Conservation (phyloP, 176 grass and related monocot species). For the Oryza meridionalis region DNA sequence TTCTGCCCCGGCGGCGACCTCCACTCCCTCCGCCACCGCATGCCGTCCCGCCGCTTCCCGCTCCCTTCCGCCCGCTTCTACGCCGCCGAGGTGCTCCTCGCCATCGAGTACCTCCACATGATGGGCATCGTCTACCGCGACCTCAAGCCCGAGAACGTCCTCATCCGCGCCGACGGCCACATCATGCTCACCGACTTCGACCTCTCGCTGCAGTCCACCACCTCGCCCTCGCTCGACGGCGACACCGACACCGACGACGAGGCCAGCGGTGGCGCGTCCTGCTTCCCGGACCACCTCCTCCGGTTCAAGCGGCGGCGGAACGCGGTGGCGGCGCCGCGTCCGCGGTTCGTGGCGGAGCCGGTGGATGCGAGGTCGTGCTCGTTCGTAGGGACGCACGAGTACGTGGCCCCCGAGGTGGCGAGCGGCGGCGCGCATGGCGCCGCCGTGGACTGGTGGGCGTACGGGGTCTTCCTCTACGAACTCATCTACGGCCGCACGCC, state of each 20-base stretch:
- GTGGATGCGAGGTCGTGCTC: slow-evolving; percentile 70
- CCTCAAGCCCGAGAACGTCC: slow-evolving; percentile 98
- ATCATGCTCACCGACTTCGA: slow-evolving; percentile 99
- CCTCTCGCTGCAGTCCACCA: slow-evolving; percentile 72
- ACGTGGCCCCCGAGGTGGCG: slow-evolving; percentile 80
- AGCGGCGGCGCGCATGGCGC: slow-evolving; percentile 64
- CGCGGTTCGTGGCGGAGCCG: slow-evolving; percentile 78
- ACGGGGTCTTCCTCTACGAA: slow-evolving; percentile 92
- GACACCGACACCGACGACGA: no score
- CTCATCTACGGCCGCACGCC: slow-evolving; percentile 76
- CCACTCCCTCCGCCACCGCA: slow-evolving; percentile 78
- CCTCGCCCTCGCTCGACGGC: slow-evolving; percentile 52
- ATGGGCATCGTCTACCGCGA: slow-evolving; percentile 95
- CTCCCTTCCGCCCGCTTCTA: slow-evolving; percentile 68
- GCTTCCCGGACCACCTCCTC: slow-evolving; percentile 60
- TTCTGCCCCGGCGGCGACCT: slow-evolving; percentile 92
- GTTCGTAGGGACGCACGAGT: slow-evolving; percentile 97
- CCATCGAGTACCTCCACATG: slow-evolving; percentile 93
- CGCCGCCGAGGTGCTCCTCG: slow-evolving; percentile 85
- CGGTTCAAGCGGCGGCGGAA: neutral
- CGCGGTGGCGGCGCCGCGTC: neutral
- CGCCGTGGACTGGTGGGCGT: slow-evolving; percentile 98
- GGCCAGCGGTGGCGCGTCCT: slow-evolving; percentile 1
- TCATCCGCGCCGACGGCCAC: slow-evolving; percentile 83
- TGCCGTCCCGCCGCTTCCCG: slow-evolving; percentile 71